phyloP scores from a whole-genome alignment of 148 eudicot species.

The Spergularia bocconei region DNA sequence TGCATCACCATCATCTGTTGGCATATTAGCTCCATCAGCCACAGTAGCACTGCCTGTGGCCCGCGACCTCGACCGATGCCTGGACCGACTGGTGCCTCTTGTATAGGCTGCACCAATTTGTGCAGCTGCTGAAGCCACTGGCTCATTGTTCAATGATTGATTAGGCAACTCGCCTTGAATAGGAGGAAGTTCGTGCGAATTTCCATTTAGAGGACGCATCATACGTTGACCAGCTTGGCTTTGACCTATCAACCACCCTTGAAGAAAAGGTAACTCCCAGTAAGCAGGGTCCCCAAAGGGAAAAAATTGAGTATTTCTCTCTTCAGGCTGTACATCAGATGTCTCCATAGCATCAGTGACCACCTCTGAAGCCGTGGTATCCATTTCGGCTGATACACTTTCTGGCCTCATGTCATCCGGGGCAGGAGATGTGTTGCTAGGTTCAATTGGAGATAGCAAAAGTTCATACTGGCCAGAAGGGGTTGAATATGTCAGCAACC shows the following conservation, averaged over 20 bases:
- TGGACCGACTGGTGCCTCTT: conserved; percentile 45
- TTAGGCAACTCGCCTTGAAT: conserved; percentile 26
- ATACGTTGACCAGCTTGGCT: conserved; percentile 86
- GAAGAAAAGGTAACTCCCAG: conserved; percentile 94
- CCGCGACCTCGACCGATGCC: conserved; percentile 48
- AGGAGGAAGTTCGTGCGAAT: conserved; percentile 41
- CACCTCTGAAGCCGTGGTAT: conserved; percentile 37
- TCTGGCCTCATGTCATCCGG: conserved; percentile 46
- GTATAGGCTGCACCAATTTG: conserved; percentile 34
- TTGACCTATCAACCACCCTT: conserved; percentile 97
- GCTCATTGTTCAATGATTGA: conserved; percentile 30
- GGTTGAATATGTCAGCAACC: conserved; percentile 90
- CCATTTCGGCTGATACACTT: conserved; percentile 43
- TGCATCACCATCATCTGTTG: conserved; percentile 44
- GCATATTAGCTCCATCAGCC: conserved; percentile 39
- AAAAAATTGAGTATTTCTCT: conserved; percentile 58
- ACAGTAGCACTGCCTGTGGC: conserved; percentile 34
- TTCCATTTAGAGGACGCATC: conserved; percentile 48
- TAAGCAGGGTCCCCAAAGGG: conserved; percentile 74
- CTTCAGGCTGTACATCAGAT: conserved; percentile 61
- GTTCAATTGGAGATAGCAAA: conserved; percentile 69
- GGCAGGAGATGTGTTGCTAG: conserved; percentile 42
- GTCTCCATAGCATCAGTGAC: conserved; percentile 59
- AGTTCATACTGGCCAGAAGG: conserved; percentile 95
- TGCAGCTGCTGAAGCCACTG: conserved; percentile 31